phyloP scores from a whole-genome alignment of 1,284 basidiomycete genomes.

The Cutaneotrichosporon mucoides region DNA sequence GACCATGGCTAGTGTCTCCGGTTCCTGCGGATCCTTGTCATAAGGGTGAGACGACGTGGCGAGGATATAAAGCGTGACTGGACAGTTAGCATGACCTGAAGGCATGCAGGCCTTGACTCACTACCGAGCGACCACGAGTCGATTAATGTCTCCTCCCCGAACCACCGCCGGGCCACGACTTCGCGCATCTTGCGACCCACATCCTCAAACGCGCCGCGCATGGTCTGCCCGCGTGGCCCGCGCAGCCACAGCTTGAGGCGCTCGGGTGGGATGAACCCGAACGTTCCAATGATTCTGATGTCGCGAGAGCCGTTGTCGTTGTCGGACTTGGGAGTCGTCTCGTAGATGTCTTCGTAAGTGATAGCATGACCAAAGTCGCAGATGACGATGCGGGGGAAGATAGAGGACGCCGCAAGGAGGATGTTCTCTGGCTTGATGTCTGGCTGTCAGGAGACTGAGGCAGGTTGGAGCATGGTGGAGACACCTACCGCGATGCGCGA shows the following conservation, averaged over 20 bases:
- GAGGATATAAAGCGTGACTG: slow-evolving; percentile 15
- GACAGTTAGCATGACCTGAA: background rate
- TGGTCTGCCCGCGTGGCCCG: background rate
- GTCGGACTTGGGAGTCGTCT: background rate
- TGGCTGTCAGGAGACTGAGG: background rate
- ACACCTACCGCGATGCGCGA: slow-evolving; percentile 70
- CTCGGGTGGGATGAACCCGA: slow-evolving; percentile 24
- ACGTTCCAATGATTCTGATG: slow-evolving; percentile 14
- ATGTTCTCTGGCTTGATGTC: slow-evolving; percentile 40
- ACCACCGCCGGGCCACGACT: slow-evolving; percentile 17
- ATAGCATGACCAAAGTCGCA: slow-evolving; percentile 69
- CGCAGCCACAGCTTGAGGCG: slow-evolving; percentile 14
- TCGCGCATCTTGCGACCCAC: slow-evolving; percentile 7
- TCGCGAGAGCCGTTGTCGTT: background rate
- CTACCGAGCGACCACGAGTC: slow-evolving; percentile 30
- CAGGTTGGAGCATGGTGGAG: background rate
- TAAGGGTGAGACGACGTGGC: slow-evolving; percentile 11
- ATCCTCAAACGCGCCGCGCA: slow-evolving; percentile 6
- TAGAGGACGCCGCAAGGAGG: slow-evolving; percentile 65
- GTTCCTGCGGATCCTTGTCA: background rate
- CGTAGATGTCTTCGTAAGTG: slow-evolving; percentile 5
- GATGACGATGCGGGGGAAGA: slow-evolving; percentile 74
- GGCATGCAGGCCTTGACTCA: too few relatives aligned
- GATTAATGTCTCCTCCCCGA: slow-evolving; percentile 17
- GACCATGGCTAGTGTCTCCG: background rate